These are phyloP conservation scores for Globisporangium canariense DNA, from an alignment of 352 stramenopile species.

Conservation along the genomic window DNA sequence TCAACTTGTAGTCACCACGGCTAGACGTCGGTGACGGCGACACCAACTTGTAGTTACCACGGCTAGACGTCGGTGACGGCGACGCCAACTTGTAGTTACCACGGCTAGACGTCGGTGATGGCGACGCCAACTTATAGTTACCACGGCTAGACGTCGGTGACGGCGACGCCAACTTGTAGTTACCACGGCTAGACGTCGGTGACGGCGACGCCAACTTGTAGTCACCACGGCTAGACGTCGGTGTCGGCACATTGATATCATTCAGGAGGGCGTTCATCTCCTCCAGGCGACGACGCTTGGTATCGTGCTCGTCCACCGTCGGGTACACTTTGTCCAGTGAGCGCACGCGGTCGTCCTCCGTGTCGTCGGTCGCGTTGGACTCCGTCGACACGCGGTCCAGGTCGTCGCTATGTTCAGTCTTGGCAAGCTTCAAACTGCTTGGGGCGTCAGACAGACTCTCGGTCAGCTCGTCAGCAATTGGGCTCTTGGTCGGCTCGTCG, in stretches of 20 bases:
- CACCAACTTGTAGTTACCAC: too few relatives aligned
- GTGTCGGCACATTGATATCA: too few relatives aligned
- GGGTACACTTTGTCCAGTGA: not conserved
- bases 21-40: too few relatives aligned
- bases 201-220: too few relatives aligned
- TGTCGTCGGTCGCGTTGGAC: slow-evolving; percentile 32
- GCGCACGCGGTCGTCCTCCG: slow-evolving; percentile 24
- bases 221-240: too few relatives aligned
- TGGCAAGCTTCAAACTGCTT: not conserved
- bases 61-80: too few relatives aligned
- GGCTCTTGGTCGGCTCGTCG: not conserved
- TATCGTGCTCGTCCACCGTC: not conserved
- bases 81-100: too few relatives aligned
- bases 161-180: too few relatives aligned
- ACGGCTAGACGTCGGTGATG: too few relatives aligned
- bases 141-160: too few relatives aligned
- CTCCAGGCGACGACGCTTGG: not conserved
- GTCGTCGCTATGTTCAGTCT: not conserved
- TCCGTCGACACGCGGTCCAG: slow-evolving; percentile 16
- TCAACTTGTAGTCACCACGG: too few relatives aligned
- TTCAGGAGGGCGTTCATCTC: not conserved
- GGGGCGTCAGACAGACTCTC: not conserved
- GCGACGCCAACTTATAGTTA: too few relatives aligned
- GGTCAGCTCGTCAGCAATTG: not conserved
- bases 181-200: not conserved